These are phyloP conservation scores for Lasiosphaeria miniovina DNA, from an alignment of 495 filamentous ascomycete species.

Conservation along the genomic window DNA sequence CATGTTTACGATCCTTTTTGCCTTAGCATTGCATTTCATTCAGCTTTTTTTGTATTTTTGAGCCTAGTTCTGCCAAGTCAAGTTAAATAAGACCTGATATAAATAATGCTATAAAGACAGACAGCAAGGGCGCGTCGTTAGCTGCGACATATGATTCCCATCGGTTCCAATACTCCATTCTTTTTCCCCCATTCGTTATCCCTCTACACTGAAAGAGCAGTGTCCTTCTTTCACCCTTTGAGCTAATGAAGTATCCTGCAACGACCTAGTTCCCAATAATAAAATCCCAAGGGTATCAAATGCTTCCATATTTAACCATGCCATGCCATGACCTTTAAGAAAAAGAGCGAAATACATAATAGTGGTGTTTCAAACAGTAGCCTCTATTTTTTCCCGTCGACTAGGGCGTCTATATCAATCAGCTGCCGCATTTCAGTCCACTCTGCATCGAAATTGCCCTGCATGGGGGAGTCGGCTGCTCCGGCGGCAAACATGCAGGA, in stretches of 20 bases:
- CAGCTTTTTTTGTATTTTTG: too few relatives aligned
- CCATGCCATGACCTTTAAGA: not conserved
- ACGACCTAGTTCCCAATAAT: not conserved
- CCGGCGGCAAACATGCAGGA: not conserved
- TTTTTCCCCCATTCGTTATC: not conserved
- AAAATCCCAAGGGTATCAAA: slow-evolving; percentile 10
- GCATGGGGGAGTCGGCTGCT: not conserved
- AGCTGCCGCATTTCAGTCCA: slow-evolving; percentile 38
- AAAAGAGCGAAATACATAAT: not conserved
- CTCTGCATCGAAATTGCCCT: slow-evolving; percentile 28
- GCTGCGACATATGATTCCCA: too few relatives aligned
- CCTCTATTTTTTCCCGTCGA: slow-evolving; percentile 11
- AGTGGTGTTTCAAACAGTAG: not conserved
- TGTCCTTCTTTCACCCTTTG: not conserved
- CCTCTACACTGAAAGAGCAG: too few relatives aligned
- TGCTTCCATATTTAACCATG: slow-evolving; percentile 6
- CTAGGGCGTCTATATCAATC: slow-evolving; percentile 28
- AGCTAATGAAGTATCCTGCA: not conserved
- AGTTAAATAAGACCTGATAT: too few relatives aligned
- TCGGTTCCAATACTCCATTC: too few relatives aligned
- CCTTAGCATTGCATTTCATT: too few relatives aligned
- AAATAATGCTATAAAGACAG: too few relatives aligned
- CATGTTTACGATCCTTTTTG: too few relatives aligned
- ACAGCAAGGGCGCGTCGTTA: too few relatives aligned
- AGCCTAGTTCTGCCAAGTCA: too few relatives aligned